Percentiles rank a stretch among this genome's conserved stretches.
phyloP scores from a whole-genome alignment of 2,329 filamentous ascomycete genomes.

The Phaeoacremonium minimum region DNA sequence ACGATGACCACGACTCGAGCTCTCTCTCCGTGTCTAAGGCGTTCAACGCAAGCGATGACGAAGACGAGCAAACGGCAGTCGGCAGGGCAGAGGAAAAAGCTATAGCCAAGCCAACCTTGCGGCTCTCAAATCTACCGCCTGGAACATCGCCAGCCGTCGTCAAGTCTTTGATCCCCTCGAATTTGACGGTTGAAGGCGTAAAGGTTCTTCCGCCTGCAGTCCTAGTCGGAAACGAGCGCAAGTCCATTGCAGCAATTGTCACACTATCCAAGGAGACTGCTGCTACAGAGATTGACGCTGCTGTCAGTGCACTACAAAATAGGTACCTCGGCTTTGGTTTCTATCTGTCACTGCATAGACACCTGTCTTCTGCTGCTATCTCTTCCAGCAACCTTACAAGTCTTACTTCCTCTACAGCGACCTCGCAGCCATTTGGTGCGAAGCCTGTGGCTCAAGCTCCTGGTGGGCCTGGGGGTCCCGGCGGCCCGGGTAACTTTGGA shows the following conservation, averaged over 20 bases:
- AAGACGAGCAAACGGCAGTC: slow-evolving; percentile 39
- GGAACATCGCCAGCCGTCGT: slow-evolving; percentile 55
- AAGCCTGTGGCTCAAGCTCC: slow-evolving; percentile 50
- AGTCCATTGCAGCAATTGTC: slow-evolving; percentile 72
- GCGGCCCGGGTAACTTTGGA: slow-evolving; percentile 26
- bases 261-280: slow-evolving; percentile 77
- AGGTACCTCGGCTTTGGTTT: slow-evolving; percentile 82
- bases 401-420: slow-evolving; percentile 38
- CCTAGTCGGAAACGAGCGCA: slow-evolving; percentile 56
- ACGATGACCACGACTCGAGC: slow-evolving; percentile 31
- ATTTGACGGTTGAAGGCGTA: slow-evolving; percentile 66
- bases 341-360: slow-evolving; percentile 74
- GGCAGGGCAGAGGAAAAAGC: slow-evolving; percentile 53
- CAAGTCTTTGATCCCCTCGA: slow-evolving; percentile 54
- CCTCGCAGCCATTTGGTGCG: slow-evolving; percentile 72
- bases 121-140: slow-evolving; percentile 57
- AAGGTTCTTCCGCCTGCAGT: slow-evolving; percentile 59
- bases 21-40: slow-evolving; percentile 63
- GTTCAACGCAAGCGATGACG: slow-evolving; percentile 66
- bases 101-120: slow-evolving; percentile 57
- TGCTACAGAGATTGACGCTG: slow-evolving; percentile 75
- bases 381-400: slow-evolving; percentile 25
- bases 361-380: slow-evolving; percentile 74
- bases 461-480: slow-evolving; percentile 22
- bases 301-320: slow-evolving; percentile 75